phyloP scores from a whole-genome alignment of 129 eudicot species.

The Flaveria sonorensis region DNA sequence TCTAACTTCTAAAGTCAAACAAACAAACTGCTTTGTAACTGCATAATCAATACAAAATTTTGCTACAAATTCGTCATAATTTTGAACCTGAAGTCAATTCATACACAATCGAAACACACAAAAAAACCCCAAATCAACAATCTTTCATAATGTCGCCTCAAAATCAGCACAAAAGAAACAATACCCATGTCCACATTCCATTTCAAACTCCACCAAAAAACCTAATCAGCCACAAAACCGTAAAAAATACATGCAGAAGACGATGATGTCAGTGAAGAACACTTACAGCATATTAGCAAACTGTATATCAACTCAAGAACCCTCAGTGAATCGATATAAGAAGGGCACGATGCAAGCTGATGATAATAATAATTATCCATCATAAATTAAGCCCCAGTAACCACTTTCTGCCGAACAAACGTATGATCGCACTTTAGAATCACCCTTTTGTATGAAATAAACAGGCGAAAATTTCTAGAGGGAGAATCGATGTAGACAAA shows the following conservation, averaged over 20 bases:
- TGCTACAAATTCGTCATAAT: not conserved
- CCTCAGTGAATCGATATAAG: conserved; percentile 53
- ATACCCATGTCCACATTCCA: conserved; percentile 21
- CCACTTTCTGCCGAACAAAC: conserved; percentile 16
- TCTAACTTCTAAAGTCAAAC: not conserved
- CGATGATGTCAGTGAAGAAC: not conserved
- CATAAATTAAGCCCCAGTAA: too few species aligned
- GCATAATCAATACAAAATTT: conserved; percentile 8
- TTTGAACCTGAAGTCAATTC: not conserved
- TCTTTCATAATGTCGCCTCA: not conserved
- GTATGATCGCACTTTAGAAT: conserved; percentile 22
- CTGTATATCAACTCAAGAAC: conserved; percentile 76
- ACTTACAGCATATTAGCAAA: conserved; percentile 80
- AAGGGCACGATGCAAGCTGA: conserved; percentile 44
- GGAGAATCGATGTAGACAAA: not conserved
- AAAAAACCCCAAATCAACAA: conserved; percentile 26
- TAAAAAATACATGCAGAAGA: conserved; percentile 16
- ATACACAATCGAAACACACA: conserved; percentile 23
- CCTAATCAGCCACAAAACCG: conserved; percentile 5
- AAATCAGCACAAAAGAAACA: conserved; percentile 2
- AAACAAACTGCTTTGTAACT: conserved; percentile 6
- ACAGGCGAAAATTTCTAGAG: conserved; percentile 18
- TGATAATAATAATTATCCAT: conserved; percentile 45
- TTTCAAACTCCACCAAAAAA: not conserved
- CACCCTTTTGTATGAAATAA: conserved; percentile 11